Evolutionary conservation across 768 basidiomycete species (phyloP).

Genomic region (Termitomyces sp.): DNA sequence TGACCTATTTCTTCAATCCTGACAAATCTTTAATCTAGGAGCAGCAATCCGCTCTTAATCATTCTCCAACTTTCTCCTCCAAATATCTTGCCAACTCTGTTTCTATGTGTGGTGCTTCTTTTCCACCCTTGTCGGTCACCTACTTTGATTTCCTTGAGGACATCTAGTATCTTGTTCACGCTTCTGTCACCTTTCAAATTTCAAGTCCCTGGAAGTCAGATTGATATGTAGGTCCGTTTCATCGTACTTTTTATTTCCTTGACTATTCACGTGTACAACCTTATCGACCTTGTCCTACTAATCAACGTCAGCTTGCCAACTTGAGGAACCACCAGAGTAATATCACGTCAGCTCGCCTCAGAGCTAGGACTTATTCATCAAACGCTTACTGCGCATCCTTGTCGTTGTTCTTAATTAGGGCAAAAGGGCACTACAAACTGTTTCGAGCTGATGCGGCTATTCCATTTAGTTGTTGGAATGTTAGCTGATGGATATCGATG

Average conservation of each 20-base stretch:
- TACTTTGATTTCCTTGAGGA: not conserved
- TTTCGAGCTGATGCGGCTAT: not conserved
- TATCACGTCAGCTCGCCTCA: not conserved
- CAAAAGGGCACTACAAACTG: not conserved
- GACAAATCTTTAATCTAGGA: not conserved
- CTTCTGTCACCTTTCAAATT: no score
- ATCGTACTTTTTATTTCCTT: not conserved
- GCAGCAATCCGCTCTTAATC: no score
- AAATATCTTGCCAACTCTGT: no score
- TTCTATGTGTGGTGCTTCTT: no score
- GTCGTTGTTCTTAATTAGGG: not conserved
- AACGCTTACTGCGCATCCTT: not conserved
- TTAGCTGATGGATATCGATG: not conserved
- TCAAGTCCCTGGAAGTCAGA: not conserved
- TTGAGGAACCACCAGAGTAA: not conserved
- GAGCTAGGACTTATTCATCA: not conserved
- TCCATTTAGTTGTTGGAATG: not conserved
- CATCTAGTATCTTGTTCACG: not conserved
- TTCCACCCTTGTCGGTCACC: not conserved
- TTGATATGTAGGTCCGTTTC: not conserved
- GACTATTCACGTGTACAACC: not conserved
- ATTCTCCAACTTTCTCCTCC: no score
- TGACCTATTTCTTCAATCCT: not conserved
- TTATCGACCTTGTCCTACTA: not conserved
- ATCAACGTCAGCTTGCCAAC: not conserved